Conservation (phyloP, 140 eudicot species). For the Anethum foeniculum region DNA sequence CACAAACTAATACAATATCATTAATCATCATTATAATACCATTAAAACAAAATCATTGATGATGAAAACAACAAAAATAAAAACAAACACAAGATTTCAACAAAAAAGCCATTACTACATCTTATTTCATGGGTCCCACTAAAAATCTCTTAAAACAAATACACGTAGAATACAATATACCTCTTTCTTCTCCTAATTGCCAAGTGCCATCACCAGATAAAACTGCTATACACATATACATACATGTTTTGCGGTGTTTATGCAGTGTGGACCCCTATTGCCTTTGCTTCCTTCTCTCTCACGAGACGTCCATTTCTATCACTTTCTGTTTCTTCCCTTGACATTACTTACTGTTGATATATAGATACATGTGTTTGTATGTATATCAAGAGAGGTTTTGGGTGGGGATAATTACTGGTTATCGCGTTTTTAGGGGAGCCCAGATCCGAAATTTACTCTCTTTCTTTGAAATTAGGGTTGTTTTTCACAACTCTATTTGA, state of each 20-base stretch:
- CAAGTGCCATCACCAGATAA: slow-evolving; percentile 6
- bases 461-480: background rate
- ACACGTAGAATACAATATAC: background rate
- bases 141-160: background rate
- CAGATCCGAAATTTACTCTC: slow-evolving; percentile 48
- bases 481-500: background rate
- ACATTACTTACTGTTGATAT: background rate
- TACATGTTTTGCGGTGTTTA: background rate
- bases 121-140: background rate
- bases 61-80: background rate
- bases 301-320: slow-evolving; percentile 27
- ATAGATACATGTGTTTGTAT: background rate
- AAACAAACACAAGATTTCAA: background rate
- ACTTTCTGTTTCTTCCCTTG: slow-evolving; percentile 9
- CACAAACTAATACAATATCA: background rate
- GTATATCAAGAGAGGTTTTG: background rate
- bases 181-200: background rate
- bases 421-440: slow-evolving; percentile 25
- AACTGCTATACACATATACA: background rate
- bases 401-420: slow-evolving; percentile 6
- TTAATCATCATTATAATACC: background rate
- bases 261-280: background rate
- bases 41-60: slow-evolving; percentile 3
- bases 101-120: background rate
- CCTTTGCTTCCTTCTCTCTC: slow-evolving; percentile 31